Base-by-base conservation (phyloP, 2,329 filamentous ascomycete genomes). In the Neopestalotiopsis sp. region DNA sequence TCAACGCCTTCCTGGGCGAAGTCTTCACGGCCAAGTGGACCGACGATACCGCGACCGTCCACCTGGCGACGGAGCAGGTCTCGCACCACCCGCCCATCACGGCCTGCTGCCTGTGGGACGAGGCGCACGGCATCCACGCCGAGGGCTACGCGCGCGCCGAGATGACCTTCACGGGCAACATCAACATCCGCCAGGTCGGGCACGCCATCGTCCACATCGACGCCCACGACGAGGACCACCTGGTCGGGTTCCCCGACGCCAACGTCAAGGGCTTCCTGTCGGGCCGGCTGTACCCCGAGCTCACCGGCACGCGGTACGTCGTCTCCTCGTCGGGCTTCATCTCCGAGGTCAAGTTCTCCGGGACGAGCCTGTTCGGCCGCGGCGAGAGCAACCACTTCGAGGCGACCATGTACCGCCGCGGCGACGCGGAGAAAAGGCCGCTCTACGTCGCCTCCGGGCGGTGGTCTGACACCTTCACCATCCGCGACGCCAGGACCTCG, bases 51-150 rank as follows among this genome's bases (percentile, higher is more conserved):
- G 61, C 70, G 38, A 63, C 67, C 20, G 76, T 75, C 17, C 70
- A 67, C 24, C 68, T 77, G 1, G 70, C 76, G 7, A 65, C 70
- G 24, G 76, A 77, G 66, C 75, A 78, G 53, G 75, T 77, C 7
- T 76, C 75, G 59, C 76, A 77, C 38, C 76, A 77, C 62, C 75
- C 76, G 45, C 76, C 76, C 5, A 74, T 74, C 28, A 78, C 76
- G 38, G 75, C 76, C 1, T 75, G 72, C 64, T 69, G 63, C 17
- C 14, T 76, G 14, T 76, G 75, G 66, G 77, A 77, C 67, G 58
- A 68, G 58, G 32, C 61, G 4, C 66, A 73, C 13, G 75, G 74
- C 7, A 66, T 69, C 30, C 45, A 56, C 9, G 64, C 67, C n/a
- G 34, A 64, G 28, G 67, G 56, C 13, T 69, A 61, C 58, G 38